phyloP scores from a whole-genome alignment of 352 stramenopile genomes.

The Pythium apleroticum region DNA sequence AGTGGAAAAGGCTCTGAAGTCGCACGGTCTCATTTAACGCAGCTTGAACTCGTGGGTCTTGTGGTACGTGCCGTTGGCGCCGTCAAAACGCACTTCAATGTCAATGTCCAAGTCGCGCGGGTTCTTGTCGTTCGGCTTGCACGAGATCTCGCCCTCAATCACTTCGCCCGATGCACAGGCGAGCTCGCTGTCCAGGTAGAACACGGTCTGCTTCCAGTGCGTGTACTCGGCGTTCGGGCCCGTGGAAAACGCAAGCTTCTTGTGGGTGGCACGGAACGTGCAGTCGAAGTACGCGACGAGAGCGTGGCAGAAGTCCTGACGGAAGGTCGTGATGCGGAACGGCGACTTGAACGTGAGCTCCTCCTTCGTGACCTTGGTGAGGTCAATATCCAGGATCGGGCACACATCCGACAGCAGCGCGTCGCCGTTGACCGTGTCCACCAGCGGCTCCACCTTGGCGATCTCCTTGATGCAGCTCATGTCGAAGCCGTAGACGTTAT shows the following conservation, averaged over 20 bases:
- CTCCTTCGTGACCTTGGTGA: conserved; percentile 92
- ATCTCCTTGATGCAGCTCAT: conserved; percentile 98
- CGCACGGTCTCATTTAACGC: conserved; percentile 41
- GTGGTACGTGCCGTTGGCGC: conserved; percentile 61
- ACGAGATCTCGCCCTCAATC: conserved; percentile 89
- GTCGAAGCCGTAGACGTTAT: conserved; percentile 99
- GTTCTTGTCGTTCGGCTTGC: conserved; percentile 91
- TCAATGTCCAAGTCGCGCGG: conserved; percentile 94
- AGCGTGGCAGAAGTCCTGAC: conserved; percentile 96
- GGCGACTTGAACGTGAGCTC: conserved; percentile 92
- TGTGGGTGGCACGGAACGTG: conserved; percentile 95
- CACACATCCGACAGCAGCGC: conserved; percentile 90
- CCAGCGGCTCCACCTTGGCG: conserved; percentile 95
- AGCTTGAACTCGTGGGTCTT: conserved; percentile 79
- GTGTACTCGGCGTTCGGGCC: conserved; percentile 94
- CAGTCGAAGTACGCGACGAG: conserved; percentile 99
- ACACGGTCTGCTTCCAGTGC: conserved; percentile 99
- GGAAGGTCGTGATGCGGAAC: conserved; percentile 90
- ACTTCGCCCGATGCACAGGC: conserved; percentile 83
- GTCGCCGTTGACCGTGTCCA: conserved; percentile 96
- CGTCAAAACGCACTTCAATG: conserved; percentile 79
- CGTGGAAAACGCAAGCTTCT: conserved; percentile 96
- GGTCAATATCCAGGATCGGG: conserved; percentile 92
- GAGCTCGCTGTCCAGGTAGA: conserved; percentile 92
- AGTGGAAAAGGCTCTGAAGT: neutral